Conservation (phyloP, 1,284 basidiomycete species). For the Ceratobasidium sp. region DNA sequence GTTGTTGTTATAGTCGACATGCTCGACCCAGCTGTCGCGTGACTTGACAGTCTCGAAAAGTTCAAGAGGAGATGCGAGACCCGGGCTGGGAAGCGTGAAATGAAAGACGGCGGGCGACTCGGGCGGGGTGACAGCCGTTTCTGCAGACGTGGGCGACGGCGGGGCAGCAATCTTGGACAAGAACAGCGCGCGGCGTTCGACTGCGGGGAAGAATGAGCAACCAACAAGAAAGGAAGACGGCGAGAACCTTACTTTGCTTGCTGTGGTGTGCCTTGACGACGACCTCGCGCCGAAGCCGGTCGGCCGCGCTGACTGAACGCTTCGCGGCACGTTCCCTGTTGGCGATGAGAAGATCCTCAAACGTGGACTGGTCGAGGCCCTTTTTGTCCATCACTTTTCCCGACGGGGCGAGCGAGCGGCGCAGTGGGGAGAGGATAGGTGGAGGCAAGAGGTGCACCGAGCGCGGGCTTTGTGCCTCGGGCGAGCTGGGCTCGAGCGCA, state of each 20-base stretch:
- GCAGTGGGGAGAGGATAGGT: slow-evolving; percentile 40
- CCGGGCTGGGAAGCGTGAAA: slow-evolving; percentile 74
- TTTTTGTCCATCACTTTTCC: slow-evolving; percentile 53
- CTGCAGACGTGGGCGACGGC: slow-evolving; percentile 69
- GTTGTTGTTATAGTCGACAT: slow-evolving; percentile 68
- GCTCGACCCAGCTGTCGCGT: slow-evolving; percentile 69
- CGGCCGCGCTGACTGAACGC: slow-evolving; percentile 61
- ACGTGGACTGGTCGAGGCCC: slow-evolving; percentile 72
- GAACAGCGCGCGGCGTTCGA: slow-evolving; percentile 78
- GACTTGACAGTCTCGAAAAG: slow-evolving; percentile 66
- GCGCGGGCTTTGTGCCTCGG: slow-evolving; percentile 26
- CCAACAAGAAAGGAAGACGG: slow-evolving; percentile 35
- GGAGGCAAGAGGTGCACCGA: slow-evolving; percentile 47
- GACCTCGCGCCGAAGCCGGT: slow-evolving; percentile 73
- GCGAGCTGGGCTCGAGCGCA: slow-evolving; percentile 21
- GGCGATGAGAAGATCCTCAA: slow-evolving; percentile 70
- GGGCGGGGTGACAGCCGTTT: slow-evolving; percentile 72
- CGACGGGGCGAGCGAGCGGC: slow-evolving; percentile 24
- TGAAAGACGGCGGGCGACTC: slow-evolving; percentile 78
- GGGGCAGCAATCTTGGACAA: slow-evolving; percentile 76
- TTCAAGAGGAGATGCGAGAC: slow-evolving; percentile 71
- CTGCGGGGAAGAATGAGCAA: slow-evolving; percentile 57
- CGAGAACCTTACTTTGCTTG: slow-evolving; percentile 71
- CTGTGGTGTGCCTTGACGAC: slow-evolving; percentile 76
- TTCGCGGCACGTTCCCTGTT: slow-evolving; percentile 65